Evolutionary conservation across 345 rosid genomes (phyloP).

Genomic region (Moricandia arvensis): DNA sequence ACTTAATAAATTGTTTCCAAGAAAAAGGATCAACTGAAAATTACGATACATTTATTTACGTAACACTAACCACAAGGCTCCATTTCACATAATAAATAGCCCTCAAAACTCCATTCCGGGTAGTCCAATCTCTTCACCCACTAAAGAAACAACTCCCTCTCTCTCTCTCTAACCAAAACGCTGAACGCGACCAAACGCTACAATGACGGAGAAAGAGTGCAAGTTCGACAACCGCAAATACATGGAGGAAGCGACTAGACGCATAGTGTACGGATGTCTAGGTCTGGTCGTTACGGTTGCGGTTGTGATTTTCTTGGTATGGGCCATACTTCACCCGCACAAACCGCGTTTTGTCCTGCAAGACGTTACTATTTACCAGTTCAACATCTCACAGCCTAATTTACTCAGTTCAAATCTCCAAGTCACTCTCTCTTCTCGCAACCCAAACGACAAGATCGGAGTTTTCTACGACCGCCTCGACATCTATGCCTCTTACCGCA

Average conservation of each 20-base stretch:
- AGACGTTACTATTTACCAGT: slow-evolving; percentile 79
- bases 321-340: slow-evolving; percentile 81
- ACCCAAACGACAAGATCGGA: slow-evolving; percentile 73
- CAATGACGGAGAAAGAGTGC: slow-evolving; percentile 44
- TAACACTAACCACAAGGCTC: not conserved
- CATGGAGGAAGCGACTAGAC: slow-evolving; percentile 3
- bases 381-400: slow-evolving; percentile 69
- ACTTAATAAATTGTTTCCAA: not conserved
- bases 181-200: slow-evolving; percentile 4
- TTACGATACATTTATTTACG: slow-evolving; percentile 12
- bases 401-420: slow-evolving; percentile 71
- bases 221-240: slow-evolving; percentile 30
- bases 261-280: slow-evolving; percentile 10
- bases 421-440: slow-evolving; percentile 73
- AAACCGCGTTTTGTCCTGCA: slow-evolving; percentile 79
- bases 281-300: slow-evolving; percentile 26
- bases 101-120: not conserved
- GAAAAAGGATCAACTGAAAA: not conserved
- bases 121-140: slow-evolving; percentile 8
- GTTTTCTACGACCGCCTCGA: slow-evolving; percentile 77
- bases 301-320: slow-evolving; percentile 52
- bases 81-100: slow-evolving; percentile 12
- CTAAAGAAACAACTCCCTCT: not conserved
- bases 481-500: slow-evolving; percentile 66
- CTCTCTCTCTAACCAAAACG: not conserved